Conservation (phyloP, 352 stramenopile genomes). For the Phytophthora gonapodyides region DNA sequence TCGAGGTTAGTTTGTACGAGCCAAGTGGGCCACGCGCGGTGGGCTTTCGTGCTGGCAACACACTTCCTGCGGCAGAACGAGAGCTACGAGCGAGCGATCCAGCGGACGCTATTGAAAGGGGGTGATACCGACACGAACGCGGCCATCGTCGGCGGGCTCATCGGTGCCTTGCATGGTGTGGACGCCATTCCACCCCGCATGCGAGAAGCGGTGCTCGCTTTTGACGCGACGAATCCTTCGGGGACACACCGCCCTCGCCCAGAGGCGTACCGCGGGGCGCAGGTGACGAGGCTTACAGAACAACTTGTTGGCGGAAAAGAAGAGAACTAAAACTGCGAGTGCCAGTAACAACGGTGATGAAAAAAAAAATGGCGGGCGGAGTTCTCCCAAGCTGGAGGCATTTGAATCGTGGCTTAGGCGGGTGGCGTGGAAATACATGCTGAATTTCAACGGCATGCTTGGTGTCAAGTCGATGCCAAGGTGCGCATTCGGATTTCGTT, state of each 20-base stretch:
- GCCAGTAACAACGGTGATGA: background rate
- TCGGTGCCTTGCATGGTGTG: slow-evolving; percentile 55
- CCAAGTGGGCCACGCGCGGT: slow-evolving; percentile 50
- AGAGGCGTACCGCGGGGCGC: slow-evolving; percentile 31
- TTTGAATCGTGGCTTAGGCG: no score
- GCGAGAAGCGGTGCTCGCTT: slow-evolving; percentile 44
- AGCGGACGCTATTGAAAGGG: slow-evolving; percentile 53
- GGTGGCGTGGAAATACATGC: no score
- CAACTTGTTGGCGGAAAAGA: slow-evolving; percentile 24
- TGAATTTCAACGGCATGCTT: no score
- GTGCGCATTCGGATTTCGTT: no score
- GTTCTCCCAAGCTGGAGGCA: no score
- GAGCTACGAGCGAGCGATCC: slow-evolving; percentile 50
- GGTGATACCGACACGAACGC: slow-evolving; percentile 70
- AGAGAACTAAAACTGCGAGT: background rate
- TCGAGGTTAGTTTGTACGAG: slow-evolving; percentile 37
- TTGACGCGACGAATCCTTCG: slow-evolving; percentile 37
- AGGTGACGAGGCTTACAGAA: slow-evolving; percentile 35
- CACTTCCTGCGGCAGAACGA: slow-evolving; percentile 49
- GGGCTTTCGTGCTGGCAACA: slow-evolving; percentile 54
- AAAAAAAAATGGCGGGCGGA: no score
- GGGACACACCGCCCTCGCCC: slow-evolving; percentile 33
- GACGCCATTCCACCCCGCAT: slow-evolving; percentile 48
- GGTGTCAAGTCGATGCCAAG: no score
- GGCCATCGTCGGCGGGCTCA: slow-evolving; percentile 54